Percentiles rank a stretch among this genome's conserved stretches.
phyloP scores from a whole-genome alignment of 768 basidiomycete genomes.

The Tylopilus subfusipes region DNA sequence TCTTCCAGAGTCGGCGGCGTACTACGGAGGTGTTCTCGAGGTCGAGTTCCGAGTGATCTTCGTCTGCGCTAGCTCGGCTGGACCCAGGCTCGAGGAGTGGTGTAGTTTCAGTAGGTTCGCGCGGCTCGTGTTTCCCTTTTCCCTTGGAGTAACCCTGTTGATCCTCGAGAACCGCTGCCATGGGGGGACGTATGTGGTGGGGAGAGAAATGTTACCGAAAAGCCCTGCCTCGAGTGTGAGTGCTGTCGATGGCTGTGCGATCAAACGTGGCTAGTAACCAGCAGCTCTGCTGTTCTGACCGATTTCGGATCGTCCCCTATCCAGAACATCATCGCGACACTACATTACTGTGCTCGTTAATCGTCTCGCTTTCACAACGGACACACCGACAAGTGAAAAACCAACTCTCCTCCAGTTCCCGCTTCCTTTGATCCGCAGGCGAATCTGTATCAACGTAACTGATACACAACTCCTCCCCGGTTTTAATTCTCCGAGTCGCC shows the following conservation, averaged over 20 bases:
- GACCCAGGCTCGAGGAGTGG: slow-evolving; percentile 28
- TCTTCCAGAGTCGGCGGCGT: slow-evolving; percentile 32
- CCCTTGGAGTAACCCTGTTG: slow-evolving; percentile 19
- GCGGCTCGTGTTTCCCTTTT: slow-evolving; percentile 24
- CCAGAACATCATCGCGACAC: background rate
- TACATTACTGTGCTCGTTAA: background rate
- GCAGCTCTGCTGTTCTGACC: background rate
- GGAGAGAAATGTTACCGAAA: background rate
- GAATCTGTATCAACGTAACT: slow-evolving; percentile 44
- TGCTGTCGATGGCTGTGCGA: background rate
- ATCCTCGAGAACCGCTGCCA: slow-evolving; percentile 19
- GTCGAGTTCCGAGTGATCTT: slow-evolving; percentile 20
- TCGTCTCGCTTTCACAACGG: slow-evolving; percentile 37
- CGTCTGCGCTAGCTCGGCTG: slow-evolving; percentile 17
- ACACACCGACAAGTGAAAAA: slow-evolving; percentile 53
- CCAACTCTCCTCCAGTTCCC: slow-evolving; percentile 48
- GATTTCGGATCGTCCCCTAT: slow-evolving; percentile 8
- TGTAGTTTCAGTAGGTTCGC: slow-evolving; percentile 28
- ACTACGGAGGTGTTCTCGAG: slow-evolving; percentile 18
- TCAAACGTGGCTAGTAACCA: slow-evolving; percentile 24
- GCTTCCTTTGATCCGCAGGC: slow-evolving; percentile 35
- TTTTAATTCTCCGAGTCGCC: slow-evolving; percentile 38
- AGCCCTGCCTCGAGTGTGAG: background rate
- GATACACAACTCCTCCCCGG: slow-evolving; percentile 57
- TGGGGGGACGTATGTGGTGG: slow-evolving; percentile 19